Conservation (phyloP, 2,329 filamentous ascomycete species). For the Thelonectria blattea region DNA sequence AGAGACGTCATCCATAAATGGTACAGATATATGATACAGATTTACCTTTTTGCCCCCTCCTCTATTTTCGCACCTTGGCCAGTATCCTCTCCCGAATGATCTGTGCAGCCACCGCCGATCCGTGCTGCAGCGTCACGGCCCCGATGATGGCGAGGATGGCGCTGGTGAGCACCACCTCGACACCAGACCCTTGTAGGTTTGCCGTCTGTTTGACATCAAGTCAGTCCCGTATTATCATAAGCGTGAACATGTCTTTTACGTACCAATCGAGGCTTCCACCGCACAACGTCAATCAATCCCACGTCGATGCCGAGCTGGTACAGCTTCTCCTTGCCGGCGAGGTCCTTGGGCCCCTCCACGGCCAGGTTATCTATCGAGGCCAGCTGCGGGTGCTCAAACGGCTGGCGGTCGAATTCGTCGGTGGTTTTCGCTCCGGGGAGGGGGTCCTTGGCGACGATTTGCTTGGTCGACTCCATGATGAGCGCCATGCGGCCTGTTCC, state of each 20-base stretch:
- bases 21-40: constrained; percentile 41
- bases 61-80: constrained; percentile 35
- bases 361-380: constrained; percentile 77
- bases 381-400: constrained; percentile 74
- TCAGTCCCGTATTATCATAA: constrained; percentile 10
- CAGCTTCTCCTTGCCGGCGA: constrained; percentile 70
- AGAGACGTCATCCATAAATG: constrained; percentile 37
- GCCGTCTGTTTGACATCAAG: constrained; percentile 54
- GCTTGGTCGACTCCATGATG: constrained; percentile 48
- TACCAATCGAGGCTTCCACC: constrained; percentile 90
- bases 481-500: constrained; percentile 45
- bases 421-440: constrained; percentile 32
- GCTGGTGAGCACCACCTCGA: constrained; percentile 75
- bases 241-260: constrained; percentile 36
- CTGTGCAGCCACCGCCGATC: constrained; percentile 76
- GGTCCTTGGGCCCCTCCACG: constrained; percentile 60
- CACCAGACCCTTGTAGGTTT: constrained; percentile 74
- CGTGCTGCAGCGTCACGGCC: constrained; percentile 86
- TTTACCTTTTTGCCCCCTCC: constrained; percentile 25
- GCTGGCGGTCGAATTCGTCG: constrained; percentile 63
- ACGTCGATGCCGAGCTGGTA: constrained; percentile 71
- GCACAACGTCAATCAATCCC: constrained; percentile 75
- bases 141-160: constrained; percentile 86
- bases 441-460: constrained; percentile 45
- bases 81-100: constrained; percentile 80